Evolutionary conservation across 2,329 filamentous ascomycete species (phyloP), one percentile per base, ranked within the genome.

Genomic region (Raffaelea deltoideospora): DNA sequence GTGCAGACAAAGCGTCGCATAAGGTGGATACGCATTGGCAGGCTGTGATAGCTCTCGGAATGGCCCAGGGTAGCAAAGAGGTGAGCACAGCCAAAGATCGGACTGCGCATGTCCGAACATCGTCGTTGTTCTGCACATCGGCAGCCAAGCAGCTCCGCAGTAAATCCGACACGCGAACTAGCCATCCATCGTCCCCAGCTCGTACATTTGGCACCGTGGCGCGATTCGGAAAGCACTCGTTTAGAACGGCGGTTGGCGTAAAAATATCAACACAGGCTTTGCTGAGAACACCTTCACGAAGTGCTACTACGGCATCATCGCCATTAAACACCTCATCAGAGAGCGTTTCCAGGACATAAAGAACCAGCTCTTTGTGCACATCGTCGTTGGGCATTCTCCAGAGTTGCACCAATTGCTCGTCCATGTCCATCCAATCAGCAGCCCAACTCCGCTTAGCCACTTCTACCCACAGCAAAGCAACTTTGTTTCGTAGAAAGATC

Each of bases 391-490:
- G 65, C 14, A 68, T 56, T 54, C 86, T 78, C 90, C 90, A 98
- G 17, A 96, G 66, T 49, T 76, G 71, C 31, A 87, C 72, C 38
- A 98, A 68, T 51, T 82, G 68, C 44, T 76, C 62, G 54, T 98
- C 92, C 88, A 98, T 94, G 52, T 92, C 77, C 64, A 81, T 76
- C 90, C 92, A 98, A 43, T 90, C 81, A 23, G 74, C 67, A n/a
- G 71, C 84, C 90, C 90, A 98, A 52, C 76, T 82, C 49, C 88
- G 73, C 63, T 96, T 96, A 29, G 87, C 86, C 37, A 94, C 67
- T 56, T 96, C 90, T 8, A 87, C 83, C 90, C 90, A 98, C 43
- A 98, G 62, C 58, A 93, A 81, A 21, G 84, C 85, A 24, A 90
- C 79, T 61, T 98, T 98, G 65, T 93, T 96, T 47, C 88, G 72